These are phyloP conservation scores for Pichia nakasei DNA, from an alignment of 805 yeast genomes.

Conservation along the genomic window DNA sequence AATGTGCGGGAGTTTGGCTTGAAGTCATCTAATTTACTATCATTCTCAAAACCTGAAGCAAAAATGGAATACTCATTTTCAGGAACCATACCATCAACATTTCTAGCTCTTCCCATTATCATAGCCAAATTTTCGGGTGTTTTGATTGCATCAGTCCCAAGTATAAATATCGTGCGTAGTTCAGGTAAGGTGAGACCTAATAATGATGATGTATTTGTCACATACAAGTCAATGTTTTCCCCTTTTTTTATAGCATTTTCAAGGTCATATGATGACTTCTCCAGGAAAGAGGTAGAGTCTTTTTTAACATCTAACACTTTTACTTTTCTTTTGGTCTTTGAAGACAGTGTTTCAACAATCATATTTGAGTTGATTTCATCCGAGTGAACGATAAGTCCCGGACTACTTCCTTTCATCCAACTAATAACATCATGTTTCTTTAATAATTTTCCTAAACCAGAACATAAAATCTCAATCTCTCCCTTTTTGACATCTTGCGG, in stretches of 20 bases:
- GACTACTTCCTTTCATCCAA: constrained; percentile 3
- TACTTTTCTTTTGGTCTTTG: constrained; percentile 9
- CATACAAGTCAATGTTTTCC: constrained; percentile 14
- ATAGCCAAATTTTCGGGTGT: constrained; percentile 15
- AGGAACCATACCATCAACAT: constrained; percentile 13
- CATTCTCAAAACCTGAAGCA: constrained; percentile 1
- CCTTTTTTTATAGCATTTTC: background rate
- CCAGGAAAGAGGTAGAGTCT: constrained; percentile 13
- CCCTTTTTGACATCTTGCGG: constrained; percentile 11
- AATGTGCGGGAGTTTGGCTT: constrained; percentile 13
- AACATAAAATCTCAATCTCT: constrained; percentile 19
- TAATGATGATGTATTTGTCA: constrained; percentile 19
- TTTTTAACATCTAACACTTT: constrained; percentile 10
- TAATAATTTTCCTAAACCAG: constrained; percentile 19
- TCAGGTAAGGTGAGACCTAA: constrained; percentile 23
- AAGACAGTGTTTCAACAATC: constrained; percentile 6
- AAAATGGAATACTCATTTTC: constrained; percentile 13
- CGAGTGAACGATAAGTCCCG: constrained; percentile 20
- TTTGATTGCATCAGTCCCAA: constrained; percentile 27
- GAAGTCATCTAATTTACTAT: background rate
- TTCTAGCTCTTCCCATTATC: constrained; percentile 23
- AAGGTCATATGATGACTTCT: background rate
- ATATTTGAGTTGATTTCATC: constrained; percentile 19
- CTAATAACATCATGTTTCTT: constrained; percentile 9
- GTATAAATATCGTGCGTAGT: constrained; percentile 19